phyloP scores from a whole-genome alignment of 352 stramenopile genomes.

The Globisporangium uncinulatum region DNA sequence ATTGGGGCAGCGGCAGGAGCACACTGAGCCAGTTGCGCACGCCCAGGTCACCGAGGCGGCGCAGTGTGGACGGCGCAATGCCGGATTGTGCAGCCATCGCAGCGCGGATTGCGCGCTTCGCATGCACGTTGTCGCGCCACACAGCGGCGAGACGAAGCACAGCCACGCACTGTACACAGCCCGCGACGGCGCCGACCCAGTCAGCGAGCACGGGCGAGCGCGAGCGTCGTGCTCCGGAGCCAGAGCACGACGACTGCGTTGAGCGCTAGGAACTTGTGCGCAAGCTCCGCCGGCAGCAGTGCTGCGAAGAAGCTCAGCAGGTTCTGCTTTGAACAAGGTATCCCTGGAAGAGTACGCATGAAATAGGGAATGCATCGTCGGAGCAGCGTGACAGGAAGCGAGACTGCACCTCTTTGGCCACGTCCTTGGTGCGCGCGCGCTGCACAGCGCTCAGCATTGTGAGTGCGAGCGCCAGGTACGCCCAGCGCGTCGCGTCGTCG shows the following conservation, averaged over 20 bases:
- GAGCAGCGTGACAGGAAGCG: not conserved
- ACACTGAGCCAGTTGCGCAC: conserved; percentile 48
- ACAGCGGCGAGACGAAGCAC: conserved; percentile 37
- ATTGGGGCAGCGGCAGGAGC: conserved; percentile 50
- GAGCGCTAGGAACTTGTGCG: conserved; percentile 3
- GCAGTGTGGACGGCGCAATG: conserved; percentile 22
- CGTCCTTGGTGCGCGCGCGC: conserved; percentile 38
- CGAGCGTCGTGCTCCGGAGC: conserved; percentile 29
- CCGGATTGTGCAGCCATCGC: conserved; percentile 26
- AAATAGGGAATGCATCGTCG: no score
- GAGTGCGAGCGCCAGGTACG: conserved; percentile 30
- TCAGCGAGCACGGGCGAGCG: conserved; percentile 40
- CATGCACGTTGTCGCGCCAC: conserved; percentile 36
- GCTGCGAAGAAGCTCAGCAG: not conserved
- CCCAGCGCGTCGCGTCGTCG: conserved; percentile 24
- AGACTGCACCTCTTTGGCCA: conserved; percentile 35
- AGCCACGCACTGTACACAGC: conserved; percentile 29
- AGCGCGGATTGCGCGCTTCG: conserved; percentile 36
- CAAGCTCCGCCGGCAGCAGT: conserved; percentile 4
- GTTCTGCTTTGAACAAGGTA: no score
- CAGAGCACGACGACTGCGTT: conserved; percentile 31
- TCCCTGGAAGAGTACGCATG: no score
- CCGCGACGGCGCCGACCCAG: conserved; percentile 26
- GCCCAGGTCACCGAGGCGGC: conserved; percentile 38
- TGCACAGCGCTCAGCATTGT: conserved; percentile 36